phyloP scores from a whole-genome alignment of 768 basidiomycete species.

The Phylloporus arenicola region DNA sequence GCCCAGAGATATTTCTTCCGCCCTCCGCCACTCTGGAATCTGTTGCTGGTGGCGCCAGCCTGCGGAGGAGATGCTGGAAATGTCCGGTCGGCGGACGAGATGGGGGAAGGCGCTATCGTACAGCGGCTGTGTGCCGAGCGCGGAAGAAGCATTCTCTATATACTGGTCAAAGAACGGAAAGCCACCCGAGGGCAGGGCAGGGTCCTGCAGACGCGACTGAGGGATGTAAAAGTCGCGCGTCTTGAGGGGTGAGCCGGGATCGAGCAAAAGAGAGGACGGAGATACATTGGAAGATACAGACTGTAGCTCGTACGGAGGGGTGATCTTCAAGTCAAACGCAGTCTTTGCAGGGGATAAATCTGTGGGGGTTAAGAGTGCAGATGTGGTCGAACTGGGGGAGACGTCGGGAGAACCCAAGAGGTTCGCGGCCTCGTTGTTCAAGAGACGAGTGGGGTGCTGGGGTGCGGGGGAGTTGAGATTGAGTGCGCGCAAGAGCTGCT shows the following conservation, averaged over 20 bases:
- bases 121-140: conserved; percentile 33
- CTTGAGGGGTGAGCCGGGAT: conserved; percentile 37
- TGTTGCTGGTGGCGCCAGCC: conserved; percentile 27
- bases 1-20: conserved; percentile 26
- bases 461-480: conserved; percentile 75
- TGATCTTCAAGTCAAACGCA: conserved; percentile 51
- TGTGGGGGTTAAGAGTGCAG: conserved; percentile 67
- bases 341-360: conserved; percentile 62
- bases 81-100: conserved; percentile 16
- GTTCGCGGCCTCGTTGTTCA: conserved; percentile 38
- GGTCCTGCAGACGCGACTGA: conserved; percentile 23
- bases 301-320: conserved; percentile 46
- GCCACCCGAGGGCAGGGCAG: conserved; percentile 19
- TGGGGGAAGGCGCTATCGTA: conserved; percentile 30
- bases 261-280: conserved; percentile 40
- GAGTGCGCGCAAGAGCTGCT: conserved; percentile 72
- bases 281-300: conserved; percentile 22
- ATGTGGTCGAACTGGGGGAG: conserved; percentile 67
- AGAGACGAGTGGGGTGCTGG: conserved; percentile 39
- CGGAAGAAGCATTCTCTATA: conserved; percentile 38
- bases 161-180: conserved; percentile 53
- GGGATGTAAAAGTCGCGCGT: conserved; percentile 26
- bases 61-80: conserved; percentile 9
- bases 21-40: conserved; percentile 40
- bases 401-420: conserved; percentile 58